phyloP scores from a whole-genome alignment of 805 yeast species.

The Yamadazyma phyllophila region DNA sequence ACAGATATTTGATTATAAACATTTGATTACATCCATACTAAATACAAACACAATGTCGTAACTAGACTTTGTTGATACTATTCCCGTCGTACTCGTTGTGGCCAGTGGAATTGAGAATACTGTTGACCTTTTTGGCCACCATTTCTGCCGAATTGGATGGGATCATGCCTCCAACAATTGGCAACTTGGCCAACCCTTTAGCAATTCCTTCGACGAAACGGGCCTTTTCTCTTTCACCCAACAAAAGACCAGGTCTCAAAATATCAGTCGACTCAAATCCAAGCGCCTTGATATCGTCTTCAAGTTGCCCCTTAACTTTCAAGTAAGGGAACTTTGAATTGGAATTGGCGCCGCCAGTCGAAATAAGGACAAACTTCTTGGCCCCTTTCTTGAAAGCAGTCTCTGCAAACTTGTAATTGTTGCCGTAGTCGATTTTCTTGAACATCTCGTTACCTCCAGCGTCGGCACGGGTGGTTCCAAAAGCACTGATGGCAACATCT shows the following conservation, averaged over 20 bases:
- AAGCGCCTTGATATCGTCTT: constrained; percentile 59
- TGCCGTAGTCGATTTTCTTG: constrained; percentile 68
- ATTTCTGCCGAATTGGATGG: neutral
- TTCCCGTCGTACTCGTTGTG: neutral
- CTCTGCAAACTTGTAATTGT: constrained; percentile 65
- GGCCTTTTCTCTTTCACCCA: constrained; percentile 55
- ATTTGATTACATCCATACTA: no score
- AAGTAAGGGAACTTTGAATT: constrained; percentile 59
- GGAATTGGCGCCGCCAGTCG: constrained; percentile 62
- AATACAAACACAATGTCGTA: neutral
- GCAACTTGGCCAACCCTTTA: neutral
- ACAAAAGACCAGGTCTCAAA: constrained; percentile 70
- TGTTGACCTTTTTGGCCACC: neutral
- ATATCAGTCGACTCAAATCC: constrained; percentile 72
- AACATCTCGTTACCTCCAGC: constrained; percentile 78
- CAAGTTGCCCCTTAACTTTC: constrained; percentile 73
- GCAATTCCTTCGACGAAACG: neutral
- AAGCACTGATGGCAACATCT: constrained; percentile 55
- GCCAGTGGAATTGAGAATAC: neutral
- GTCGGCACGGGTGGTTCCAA: constrained; percentile 71
- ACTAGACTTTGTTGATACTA: neutral
- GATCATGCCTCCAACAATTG: neutral
- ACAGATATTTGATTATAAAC: no score
- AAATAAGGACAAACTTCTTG: constrained; percentile 63
- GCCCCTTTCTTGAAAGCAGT: constrained; percentile 72